Percentiles rank a stretch among this genome's conserved stretches.
Conservation (phyloP, 1,139 yeast species). For the Magnusiomyces sp. region DNA sequence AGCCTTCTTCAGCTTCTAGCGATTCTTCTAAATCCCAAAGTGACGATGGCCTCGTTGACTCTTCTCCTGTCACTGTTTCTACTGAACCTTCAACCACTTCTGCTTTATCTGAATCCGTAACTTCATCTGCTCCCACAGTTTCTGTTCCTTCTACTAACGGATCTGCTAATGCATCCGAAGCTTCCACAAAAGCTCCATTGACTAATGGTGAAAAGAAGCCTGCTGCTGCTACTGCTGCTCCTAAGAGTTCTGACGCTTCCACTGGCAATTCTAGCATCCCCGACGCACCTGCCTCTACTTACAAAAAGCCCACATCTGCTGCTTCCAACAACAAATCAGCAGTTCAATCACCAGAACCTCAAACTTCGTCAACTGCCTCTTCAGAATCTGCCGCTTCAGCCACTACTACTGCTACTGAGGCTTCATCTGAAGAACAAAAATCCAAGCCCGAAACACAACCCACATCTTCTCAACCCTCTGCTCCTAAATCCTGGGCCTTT, state of each 20-base stretch:
- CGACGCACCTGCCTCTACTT: background rate
- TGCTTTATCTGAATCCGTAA: background rate
- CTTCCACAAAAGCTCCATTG: conserved; percentile 4
- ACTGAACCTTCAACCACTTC: background rate
- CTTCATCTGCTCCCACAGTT: background rate
- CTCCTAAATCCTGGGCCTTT: conserved; percentile 12
- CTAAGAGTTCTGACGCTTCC: conserved; percentile 1
- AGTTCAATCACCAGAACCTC: conserved; percentile 3
- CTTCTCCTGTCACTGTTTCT: conserved; percentile 13
- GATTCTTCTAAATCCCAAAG: no score
- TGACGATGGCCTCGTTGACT: conserved; percentile 9
- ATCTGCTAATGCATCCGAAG: conserved; percentile 1
- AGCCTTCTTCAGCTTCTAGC: no score
- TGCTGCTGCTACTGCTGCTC: conserved; percentile 9
- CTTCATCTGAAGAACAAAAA: conserved; percentile 2
- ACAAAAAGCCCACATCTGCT: conserved; percentile 6
- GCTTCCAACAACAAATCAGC: conserved; percentile 8
- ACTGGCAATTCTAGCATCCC: background rate
- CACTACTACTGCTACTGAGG: conserved; percentile 15
- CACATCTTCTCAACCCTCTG: background rate
- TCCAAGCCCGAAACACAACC: background rate
- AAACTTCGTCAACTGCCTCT: conserved; percentile 8
- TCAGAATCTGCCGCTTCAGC: conserved; percentile 8
- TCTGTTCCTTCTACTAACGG: conserved; percentile 2
- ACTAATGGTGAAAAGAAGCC: conserved; percentile 5